Evolutionary conservation across 2,329 filamentous ascomycete species (phyloP).

Genomic region (Waltergamsia citrina): DNA sequence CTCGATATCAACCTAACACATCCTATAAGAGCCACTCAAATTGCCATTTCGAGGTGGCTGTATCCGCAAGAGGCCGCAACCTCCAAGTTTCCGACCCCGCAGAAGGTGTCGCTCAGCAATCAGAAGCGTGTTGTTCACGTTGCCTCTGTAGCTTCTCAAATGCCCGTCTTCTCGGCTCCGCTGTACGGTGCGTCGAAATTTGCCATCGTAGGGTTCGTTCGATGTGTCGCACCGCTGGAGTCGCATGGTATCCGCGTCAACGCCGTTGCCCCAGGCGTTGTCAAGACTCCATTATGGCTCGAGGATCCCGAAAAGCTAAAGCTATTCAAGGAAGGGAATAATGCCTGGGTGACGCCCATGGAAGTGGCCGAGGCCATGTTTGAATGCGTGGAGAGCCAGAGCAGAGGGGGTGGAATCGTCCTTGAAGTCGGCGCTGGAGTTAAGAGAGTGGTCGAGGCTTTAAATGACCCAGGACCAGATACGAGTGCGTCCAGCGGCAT

Average conservation of each 20-base stretch:
- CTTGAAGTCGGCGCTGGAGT: constrained; percentile 25
- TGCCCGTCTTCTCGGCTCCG: constrained; percentile 20
- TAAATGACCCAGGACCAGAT: constrained; percentile 29
- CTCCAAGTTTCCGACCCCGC: constrained; percentile 1
- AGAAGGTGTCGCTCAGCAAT: constrained; percentile 11
- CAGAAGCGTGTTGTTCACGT: constrained; percentile 28
- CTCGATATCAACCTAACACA: constrained; percentile 32
- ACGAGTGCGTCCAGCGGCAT: constrained; percentile 8
- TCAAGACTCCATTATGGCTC: constrained; percentile 34
- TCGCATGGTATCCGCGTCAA: constrained; percentile 28
- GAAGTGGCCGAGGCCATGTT: constrained; percentile 35
- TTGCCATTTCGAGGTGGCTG: constrained; percentile 28
- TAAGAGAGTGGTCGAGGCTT: constrained; percentile 19
- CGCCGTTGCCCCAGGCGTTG: constrained; percentile 32
- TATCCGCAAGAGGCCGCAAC: constrained; percentile 10
- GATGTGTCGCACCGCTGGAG: constrained; percentile 19
- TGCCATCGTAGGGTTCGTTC: constrained; percentile 27
- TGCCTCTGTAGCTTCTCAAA: constrained; percentile 24
- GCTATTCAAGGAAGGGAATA: constrained; percentile 20
- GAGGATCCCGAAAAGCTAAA: constrained; percentile 32
- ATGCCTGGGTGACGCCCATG: constrained; percentile 29
- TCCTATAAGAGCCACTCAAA: constrained; percentile 28
- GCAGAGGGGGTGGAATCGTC: constrained; percentile 26
- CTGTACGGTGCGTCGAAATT: constrained; percentile 29
- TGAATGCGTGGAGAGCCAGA: constrained; percentile 20